phyloP scores from a whole-genome alignment of 768 basidiomycete species.

The Pleurotus giganteus region DNA sequence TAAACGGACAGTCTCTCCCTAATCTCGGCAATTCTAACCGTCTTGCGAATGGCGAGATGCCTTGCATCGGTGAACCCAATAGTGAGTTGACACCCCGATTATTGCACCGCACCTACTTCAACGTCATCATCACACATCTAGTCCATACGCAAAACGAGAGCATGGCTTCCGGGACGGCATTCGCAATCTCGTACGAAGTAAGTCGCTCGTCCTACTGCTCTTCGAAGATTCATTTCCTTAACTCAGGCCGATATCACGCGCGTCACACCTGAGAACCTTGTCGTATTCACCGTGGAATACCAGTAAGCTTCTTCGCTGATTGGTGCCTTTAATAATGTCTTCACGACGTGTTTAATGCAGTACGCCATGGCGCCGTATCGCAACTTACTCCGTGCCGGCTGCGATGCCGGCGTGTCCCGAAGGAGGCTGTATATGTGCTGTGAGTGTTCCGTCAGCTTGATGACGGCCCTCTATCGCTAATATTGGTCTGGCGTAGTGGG shows the following conservation, averaged over 20 bases:
- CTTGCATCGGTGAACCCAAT: constrained; percentile 35
- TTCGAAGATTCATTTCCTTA: background rate
- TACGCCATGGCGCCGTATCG: constrained; percentile 42
- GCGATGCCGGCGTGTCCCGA: constrained; percentile 41
- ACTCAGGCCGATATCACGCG: constrained; percentile 32
- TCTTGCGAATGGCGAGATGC: constrained; percentile 21
- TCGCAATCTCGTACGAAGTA: constrained; percentile 43
- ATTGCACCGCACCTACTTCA: background rate
- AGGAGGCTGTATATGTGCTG: constrained; percentile 42
- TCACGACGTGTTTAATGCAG: constrained; percentile 19
- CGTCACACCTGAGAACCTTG: constrained; percentile 41
- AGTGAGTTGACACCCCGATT: constrained; percentile 22
- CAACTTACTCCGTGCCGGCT: constrained; percentile 36
- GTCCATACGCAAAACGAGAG: constrained; percentile 45
- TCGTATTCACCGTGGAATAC: constrained; percentile 39
- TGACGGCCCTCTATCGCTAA: background rate
- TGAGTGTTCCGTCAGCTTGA: constrained; percentile 19
- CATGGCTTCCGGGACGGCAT: constrained; percentile 45
- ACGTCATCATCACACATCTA: constrained; percentile 13
- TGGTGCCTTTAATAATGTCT: background rate
- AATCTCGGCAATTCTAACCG: constrained; percentile 22
- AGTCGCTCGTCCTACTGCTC: background rate
- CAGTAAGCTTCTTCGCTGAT: constrained; percentile 26
- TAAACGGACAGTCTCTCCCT: constrained; percentile 35
- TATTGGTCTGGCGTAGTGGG: constrained; percentile 30